Base-by-base conservation (phyloP, 1,284 basidiomycete species). In the Sanghuangporus sanghuang region DNA sequence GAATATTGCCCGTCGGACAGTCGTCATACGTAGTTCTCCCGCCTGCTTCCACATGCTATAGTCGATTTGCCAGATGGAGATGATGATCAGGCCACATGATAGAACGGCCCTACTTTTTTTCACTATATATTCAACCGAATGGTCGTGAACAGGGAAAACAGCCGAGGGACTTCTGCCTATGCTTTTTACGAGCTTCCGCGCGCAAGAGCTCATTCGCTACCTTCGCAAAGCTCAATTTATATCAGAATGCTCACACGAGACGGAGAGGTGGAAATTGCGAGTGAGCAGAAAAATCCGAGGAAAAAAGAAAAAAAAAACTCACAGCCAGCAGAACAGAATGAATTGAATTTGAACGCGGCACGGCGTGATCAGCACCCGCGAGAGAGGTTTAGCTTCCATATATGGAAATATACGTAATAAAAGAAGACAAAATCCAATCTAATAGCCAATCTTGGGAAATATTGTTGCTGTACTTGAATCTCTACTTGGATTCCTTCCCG, bases 381-480 rank as follows among this genome's bases (percentile, higher is more conserved):
- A 52, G 6, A 23, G n/a, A 23, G n/a, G 35, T 6, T 18, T 18
- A 18, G 5, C 44, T n/a, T n/a, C 16, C 16, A 46, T 6, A 46
- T 46, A 7, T n/a, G 32, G 27, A 16, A 23, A 27, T 35, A 44
- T 52, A 52, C 27, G 50, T 52, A 35, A 52, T 8, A 4, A 52
- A 52, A 54, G 32, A 54, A 54, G 53, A 54, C 53, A 54, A 38
- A 38, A 39, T 54, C 53, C 53, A 54, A 54, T 54, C 53, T 54
- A 14, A 36, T 35, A 57, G 23, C 35, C 6, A 18, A 57, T 42
- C 27, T 42, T 18, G 27, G 38, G 54, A 16, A 36, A 39, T 7
- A 44, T 21, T 44, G 23, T 2, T n/a, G 44, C 11, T 11, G 40
- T 12, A 3, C n/a, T 46, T 46, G 7, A 46, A n/a, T 46, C 7